Conservation (phyloP, 1,284 basidiomycete species). For the Polyporus tsugae region DNA sequence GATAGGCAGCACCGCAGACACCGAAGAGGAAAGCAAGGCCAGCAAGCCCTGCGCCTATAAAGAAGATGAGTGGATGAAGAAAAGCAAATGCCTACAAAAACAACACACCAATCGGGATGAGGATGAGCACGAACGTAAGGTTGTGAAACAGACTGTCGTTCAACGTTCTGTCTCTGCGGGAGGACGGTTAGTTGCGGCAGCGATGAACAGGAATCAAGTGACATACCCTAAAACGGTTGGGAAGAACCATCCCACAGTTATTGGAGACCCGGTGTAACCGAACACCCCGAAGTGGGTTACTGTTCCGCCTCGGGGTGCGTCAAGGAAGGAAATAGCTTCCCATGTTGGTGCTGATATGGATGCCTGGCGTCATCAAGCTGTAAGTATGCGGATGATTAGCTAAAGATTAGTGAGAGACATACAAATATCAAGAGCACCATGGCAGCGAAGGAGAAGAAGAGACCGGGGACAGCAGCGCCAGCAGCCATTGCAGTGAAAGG, state of each 20-base stretch:
- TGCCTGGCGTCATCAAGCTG: constrained; percentile 47
- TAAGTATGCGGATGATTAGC: background rate
- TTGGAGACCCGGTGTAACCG: constrained; percentile 70
- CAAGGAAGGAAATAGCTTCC: constrained; percentile 74
- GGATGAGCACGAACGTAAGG: constrained; percentile 75
- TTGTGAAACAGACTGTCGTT: constrained; percentile 67
- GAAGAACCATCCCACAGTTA: constrained; percentile 67
- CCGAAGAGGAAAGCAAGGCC: constrained; percentile 80
- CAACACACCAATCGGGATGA: constrained; percentile 75
- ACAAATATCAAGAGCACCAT: constrained; percentile 76
- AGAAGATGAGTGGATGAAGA: background rate
- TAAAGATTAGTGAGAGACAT: constrained; percentile 36
- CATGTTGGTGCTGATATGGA: constrained; percentile 78
- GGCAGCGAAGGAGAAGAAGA: constrained; percentile 65
- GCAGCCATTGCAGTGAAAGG: constrained; percentile 44
- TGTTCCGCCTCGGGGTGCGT: constrained; percentile 37
- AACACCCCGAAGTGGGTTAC: constrained; percentile 76
- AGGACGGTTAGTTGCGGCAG: constrained; percentile 6
- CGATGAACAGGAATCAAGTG: background rate
- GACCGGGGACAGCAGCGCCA: constrained; percentile 54
- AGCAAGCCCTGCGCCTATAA: constrained; percentile 68
- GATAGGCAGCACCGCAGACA: constrained; percentile 67
- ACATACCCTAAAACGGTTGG: constrained; percentile 48
- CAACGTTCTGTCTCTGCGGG: constrained; percentile 45
- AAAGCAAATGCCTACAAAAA: background rate